phyloP scores from a whole-genome alignment of 306 rosid genomes.

The Trifolium subterraneum region DNA sequence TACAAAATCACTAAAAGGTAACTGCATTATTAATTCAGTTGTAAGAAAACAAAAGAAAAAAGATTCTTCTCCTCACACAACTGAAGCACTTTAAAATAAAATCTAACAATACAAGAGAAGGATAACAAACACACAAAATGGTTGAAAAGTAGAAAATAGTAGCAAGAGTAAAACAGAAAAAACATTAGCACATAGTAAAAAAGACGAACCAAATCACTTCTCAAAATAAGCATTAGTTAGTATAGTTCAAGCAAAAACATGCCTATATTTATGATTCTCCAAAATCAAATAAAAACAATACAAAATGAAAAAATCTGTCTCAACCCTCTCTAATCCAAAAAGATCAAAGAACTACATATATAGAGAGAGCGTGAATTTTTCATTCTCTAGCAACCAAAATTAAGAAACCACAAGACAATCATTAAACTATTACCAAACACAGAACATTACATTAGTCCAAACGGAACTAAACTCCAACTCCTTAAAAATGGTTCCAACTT shows the following conservation, averaged over 20 bases:
- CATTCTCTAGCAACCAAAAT: not conserved
- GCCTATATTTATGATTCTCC: not conserved
- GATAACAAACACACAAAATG: conserved; percentile 26
- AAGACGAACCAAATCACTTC: conserved; percentile 15
- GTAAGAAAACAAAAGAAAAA: conserved; percentile 36
- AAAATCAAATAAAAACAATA: not conserved
- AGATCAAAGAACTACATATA: not conserved
- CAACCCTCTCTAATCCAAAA: conserved; percentile 2
- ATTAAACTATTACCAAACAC: not conserved
- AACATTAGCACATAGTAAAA: conserved; percentile 22
- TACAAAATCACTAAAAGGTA: conserved; percentile 32
- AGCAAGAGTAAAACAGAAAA: too few species aligned
- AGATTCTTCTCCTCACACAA: conserved; percentile 45
- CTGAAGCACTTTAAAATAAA: conserved; percentile 46
- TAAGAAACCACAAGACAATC: conserved; percentile 7
- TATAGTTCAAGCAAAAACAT: not conserved
- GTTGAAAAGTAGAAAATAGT: conserved; percentile 14
- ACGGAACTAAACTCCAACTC: not conserved
- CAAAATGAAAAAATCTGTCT: not conserved
- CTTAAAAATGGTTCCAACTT: too few species aligned
- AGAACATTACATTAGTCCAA: not conserved
- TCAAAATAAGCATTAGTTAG: not conserved
- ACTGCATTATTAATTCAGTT: conserved; percentile 37
- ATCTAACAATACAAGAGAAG: conserved; percentile 48
- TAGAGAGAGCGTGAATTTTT: not conserved